These are phyloP conservation scores for Mycena latifolia DNA, from an alignment of 768 basidiomycete genomes.

Conservation along the genomic window DNA sequence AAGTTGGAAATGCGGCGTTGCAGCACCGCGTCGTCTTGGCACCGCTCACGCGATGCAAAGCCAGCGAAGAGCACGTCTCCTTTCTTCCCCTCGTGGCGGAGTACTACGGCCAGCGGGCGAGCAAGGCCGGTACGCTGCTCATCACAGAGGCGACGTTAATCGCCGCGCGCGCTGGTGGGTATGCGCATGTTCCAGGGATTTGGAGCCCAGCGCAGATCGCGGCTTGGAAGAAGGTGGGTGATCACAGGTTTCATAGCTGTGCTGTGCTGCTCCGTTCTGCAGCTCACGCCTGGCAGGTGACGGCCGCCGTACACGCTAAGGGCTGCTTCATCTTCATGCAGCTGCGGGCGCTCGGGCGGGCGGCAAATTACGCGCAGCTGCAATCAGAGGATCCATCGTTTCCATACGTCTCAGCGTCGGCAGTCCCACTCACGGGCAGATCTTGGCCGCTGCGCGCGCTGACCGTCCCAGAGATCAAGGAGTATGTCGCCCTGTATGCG, in stretches of 20 bases:
- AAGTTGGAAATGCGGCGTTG: constrained; percentile 42
- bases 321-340: constrained; percentile 60
- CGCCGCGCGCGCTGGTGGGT: constrained; percentile 39
- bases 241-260: too few species aligned
- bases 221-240: constrained; percentile 36
- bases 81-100: constrained; percentile 41
- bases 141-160: constrained; percentile 58
- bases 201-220: constrained; percentile 35
- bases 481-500: constrained; percentile 15
- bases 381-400: constrained; percentile 44
- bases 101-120: constrained; percentile 47
- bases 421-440: constrained; percentile 8
- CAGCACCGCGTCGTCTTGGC: constrained; percentile 51
- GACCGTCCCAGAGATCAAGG: constrained; percentile 45
- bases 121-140: constrained; percentile 49
- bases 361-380: constrained; percentile 36
- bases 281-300: constrained; percentile 45
- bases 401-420: constrained; percentile 42
- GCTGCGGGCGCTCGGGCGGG: constrained; percentile 49
- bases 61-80: constrained; percentile 39
- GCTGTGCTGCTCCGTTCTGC: background rate
- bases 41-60: constrained; percentile 49
- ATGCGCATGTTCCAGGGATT: constrained; percentile 38
- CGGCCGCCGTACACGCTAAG: constrained; percentile 61
- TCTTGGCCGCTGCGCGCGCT: constrained; percentile 27